phyloP scores from a whole-genome alignment of 192 early-diverging fungal genomes.

The Coemansia sp. region DNA sequence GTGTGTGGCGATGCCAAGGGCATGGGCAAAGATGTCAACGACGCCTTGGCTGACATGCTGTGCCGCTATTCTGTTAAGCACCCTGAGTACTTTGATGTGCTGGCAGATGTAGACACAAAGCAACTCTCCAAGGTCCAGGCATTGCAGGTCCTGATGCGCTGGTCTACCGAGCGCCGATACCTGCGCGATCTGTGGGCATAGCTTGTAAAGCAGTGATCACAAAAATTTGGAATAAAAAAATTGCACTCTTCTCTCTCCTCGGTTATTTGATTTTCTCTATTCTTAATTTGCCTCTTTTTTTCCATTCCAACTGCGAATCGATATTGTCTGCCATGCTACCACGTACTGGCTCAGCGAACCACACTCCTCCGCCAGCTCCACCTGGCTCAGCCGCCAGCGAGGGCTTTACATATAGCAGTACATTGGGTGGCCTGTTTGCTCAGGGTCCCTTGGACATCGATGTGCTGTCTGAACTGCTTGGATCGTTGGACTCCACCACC shows the following conservation, averaged over 20 bases:
- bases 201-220: background rate
- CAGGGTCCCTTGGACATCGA: conserved; percentile 14
- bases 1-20: conserved; percentile 85
- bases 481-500: conserved; percentile 4
- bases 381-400: conserved; percentile 13
- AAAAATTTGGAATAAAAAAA: background rate
- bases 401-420: background rate
- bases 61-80: conserved; percentile 39
- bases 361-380: conserved; percentile 8
- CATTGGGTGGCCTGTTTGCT: background rate
- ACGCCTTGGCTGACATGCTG: conserved; percentile 68
- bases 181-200: conserved; percentile 51
- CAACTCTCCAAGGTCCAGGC: conserved; percentile 18
- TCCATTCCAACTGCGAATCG: background rate
- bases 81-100: conserved; percentile 24
- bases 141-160: conserved; percentile 57
- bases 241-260: conserved; percentile 3
- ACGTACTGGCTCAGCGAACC: background rate
- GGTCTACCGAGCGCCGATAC: conserved; percentile 49
- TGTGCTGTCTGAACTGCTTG: conserved; percentile 20
- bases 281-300: background rate
- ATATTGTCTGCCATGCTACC: conserved; percentile 3
- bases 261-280: background rate
- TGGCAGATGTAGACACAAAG: background rate
- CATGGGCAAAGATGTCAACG: conserved; percentile 87